Percentiles rank a stretch among this genome's conserved stretches.
phyloP scores from a whole-genome alignment of 495 filamentous ascomycete species.

The Achaetomiella virescens region DNA sequence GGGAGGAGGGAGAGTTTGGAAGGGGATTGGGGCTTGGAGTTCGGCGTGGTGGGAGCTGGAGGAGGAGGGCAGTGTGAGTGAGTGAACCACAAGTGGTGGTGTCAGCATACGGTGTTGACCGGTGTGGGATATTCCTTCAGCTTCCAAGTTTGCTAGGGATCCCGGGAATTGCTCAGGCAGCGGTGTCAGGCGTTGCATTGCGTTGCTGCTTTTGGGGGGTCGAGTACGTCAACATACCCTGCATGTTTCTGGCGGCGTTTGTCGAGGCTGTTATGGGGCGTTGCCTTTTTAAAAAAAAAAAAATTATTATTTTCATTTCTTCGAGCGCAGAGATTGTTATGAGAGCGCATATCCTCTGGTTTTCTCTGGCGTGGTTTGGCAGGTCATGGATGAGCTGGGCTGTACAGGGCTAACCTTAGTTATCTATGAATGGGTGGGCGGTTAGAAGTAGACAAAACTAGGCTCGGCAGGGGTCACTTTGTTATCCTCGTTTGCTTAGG shows the following conservation, averaged over 20 bases:
- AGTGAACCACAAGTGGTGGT: too few species aligned
- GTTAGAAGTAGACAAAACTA: slow-evolving; percentile 3
- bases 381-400: not conserved
- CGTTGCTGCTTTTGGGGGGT: not conserved
- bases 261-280: too few species aligned
- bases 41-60: slow-evolving; percentile 16
- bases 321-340: slow-evolving; percentile 12
- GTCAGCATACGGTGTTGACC: too few species aligned
- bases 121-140: not conserved
- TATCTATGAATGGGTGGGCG: not conserved
- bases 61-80: slow-evolving; percentile 34
- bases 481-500: not conserved
- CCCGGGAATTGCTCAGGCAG: not conserved
- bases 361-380: not conserved
- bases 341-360: not conserved
- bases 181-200: too few species aligned
- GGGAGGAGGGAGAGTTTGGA: too few species aligned
- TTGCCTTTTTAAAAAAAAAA: too few species aligned
- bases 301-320: not conserved
- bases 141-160: not conserved
- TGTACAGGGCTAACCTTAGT: too few species aligned
- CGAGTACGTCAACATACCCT: slow-evolving; percentile 13
- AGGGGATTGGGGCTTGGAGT: slow-evolving; percentile 6
- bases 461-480: not conserved
- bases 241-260: slow-evolving; percentile 5